Conservation (phyloP, 331 rosid genomes). For the Rosa hybrid region DNA sequence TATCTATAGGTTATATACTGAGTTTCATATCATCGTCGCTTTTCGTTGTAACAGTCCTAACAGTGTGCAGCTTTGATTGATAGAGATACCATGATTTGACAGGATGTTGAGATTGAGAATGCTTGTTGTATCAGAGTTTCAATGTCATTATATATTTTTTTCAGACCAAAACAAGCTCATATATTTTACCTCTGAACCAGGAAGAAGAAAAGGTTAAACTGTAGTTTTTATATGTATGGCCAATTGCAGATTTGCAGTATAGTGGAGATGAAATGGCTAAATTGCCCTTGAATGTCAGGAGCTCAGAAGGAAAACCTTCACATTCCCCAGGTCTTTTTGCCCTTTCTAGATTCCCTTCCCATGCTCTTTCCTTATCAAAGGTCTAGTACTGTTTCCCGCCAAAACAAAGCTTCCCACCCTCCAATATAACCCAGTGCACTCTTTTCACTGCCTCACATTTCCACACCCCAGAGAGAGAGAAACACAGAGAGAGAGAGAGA, state of each 20-base stretch:
- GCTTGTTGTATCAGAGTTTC: background rate
- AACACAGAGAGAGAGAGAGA: slow-evolving; percentile 12
- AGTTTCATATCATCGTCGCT: slow-evolving; percentile 13
- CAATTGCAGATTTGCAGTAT: background rate
- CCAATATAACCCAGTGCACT: slow-evolving; percentile 28
- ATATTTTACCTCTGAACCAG: background rate
- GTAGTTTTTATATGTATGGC: background rate
- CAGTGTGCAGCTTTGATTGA: slow-evolving; percentile 25
- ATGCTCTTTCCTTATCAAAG: slow-evolving; percentile 26
- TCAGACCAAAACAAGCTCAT: background rate
- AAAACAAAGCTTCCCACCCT: slow-evolving; percentile 24
- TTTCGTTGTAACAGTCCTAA: slow-evolving; percentile 18
- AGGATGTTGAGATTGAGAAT: slow-evolving; percentile 18
- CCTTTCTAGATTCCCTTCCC: slow-evolving; percentile 40
- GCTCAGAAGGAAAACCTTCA: slow-evolving; percentile 28
- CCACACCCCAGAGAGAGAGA: slow-evolving; percentile 4
- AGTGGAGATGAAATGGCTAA: slow-evolving; percentile 18
- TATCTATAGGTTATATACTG: slow-evolving; percentile 19
- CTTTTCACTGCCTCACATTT: slow-evolving; percentile 25
- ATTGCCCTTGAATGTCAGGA: slow-evolving; percentile 45
- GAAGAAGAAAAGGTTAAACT: background rate
- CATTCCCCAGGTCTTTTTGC: slow-evolving; percentile 49
- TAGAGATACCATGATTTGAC: slow-evolving; percentile 7
- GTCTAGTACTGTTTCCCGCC: slow-evolving; percentile 62
- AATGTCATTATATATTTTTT: background rate